Percentiles rank a stretch among this genome's conserved stretches.
Conservation (phyloP, 2,329 filamentous ascomycete genomes). For the Colletotrichum truncatum region DNA sequence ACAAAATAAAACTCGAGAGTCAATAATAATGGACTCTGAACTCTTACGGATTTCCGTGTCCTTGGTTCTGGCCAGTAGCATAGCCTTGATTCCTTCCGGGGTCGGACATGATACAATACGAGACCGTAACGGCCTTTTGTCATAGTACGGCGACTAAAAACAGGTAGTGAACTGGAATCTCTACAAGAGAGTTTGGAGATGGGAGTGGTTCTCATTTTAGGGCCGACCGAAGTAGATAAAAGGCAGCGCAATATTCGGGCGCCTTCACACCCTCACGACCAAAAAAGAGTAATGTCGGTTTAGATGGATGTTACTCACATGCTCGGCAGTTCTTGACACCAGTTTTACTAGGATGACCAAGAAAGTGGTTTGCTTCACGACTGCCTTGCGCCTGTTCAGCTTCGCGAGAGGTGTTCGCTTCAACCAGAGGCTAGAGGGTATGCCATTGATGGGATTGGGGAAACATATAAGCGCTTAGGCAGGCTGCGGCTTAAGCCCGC, state of each 20-base stretch:
- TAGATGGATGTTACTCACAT: background rate
- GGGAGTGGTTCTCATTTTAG: background rate
- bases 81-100: background rate
- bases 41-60: background rate
- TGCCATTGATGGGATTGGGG: background rate
- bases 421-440: background rate
- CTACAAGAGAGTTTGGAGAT: background rate
- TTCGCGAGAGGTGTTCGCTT: background rate
- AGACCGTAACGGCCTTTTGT: background rate
- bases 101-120: background rate
- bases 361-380: background rate
- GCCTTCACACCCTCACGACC: background rate
- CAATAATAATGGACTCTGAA: background rate
- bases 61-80: background rate
- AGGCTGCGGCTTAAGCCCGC: background rate
- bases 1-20: background rate
- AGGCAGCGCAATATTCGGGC: no score
- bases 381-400: background rate
- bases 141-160: background rate
- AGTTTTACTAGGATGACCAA: background rate
- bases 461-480: background rate
- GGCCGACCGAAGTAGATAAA: background rate
- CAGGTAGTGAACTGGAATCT: background rate
- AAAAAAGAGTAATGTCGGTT: background rate
- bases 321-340: background rate